Evolutionary conservation across 1,284 basidiomycete genomes (phyloP), one percentile per base, ranked within the genome.

Genomic region (Pseudozyma pruni): DNA sequence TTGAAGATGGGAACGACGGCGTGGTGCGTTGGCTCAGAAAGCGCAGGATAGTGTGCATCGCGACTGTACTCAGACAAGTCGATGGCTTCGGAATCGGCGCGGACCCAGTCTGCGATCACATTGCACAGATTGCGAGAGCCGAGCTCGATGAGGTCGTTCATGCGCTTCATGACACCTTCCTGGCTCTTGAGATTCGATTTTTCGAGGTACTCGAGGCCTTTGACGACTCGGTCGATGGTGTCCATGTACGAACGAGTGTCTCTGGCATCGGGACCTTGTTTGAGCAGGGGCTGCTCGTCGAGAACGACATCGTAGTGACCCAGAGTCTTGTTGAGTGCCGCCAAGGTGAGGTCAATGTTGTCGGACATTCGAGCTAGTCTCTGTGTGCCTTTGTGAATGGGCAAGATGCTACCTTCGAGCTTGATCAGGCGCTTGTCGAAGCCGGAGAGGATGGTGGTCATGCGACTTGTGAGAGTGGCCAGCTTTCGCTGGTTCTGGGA

Each of bases 381-480:
- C 48, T 81, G 79, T 5, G 79, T 81, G 48, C 75, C 69, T 35
- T 69, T 69, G 61, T 83, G 81, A 34, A 83, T 77, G 23, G 81
- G 81, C 16, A 80, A 50, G 40, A 83, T 78, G 50, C 74, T 79
- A 49, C 75, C 72, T 45, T 83, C 81, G 25, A 83, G 73, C 52
- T 73, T 76, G 58, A 73, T 74, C 17, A 82, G 72, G 32, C 84
- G 75, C 49, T 83, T 80, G 66, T 85, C 84, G 57, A 85, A 83
- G 25, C 80, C 75, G n/a, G 79, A 79, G 14, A 85, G 73, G 49
- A 83, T 81, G 17, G 74, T 70, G 20, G 83, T 81, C 83, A 84
- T 84, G 11, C 80, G 63, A 31, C 71, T 72, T 17, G 83, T 83
- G 55, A 84, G 80, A 7, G 71, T 74, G 13, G 75, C 74, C 7